Percentiles rank a stretch among this genome's conserved stretches.
Conservation (phyloP, 2,329 filamentous ascomycete species). For the Bipolaris cookei region DNA sequence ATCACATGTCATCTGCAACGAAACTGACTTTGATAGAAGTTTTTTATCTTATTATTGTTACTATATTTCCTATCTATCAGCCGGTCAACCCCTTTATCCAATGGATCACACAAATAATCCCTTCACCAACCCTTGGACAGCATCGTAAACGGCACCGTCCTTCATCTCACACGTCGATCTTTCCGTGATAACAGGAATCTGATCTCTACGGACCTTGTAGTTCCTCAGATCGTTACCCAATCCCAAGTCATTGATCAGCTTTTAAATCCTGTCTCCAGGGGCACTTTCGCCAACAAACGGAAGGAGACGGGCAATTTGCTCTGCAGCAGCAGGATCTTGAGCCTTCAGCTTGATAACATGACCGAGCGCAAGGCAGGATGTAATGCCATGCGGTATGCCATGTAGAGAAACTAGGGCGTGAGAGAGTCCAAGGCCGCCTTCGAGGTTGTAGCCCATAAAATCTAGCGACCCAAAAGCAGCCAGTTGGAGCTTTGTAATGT, state of each 20-base stretch:
- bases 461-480: slow-evolving; percentile 60
- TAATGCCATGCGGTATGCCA: slow-evolving; percentile 63
- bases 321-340: slow-evolving; percentile 52
- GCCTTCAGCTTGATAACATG: slow-evolving; percentile 63
- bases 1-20: too few species aligned
- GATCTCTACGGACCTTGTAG: slow-evolving; percentile 52
- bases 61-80: neutral
- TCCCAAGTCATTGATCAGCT: slow-evolving; percentile 53
- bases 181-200: slow-evolving; percentile 53
- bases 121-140: slow-evolving; percentile 53
- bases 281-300: slow-evolving; percentile 52
- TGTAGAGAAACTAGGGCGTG: slow-evolving; percentile 59
- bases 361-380: slow-evolving; percentile 61
- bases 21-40: too few species aligned
- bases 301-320: slow-evolving; percentile 54
- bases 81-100: neutral
- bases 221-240: slow-evolving; percentile 56
- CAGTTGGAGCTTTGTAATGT: slow-evolving; percentile 60
- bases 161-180: slow-evolving; percentile 53
- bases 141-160: slow-evolving; percentile 52
- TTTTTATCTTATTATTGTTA: neutral
- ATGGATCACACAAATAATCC: slow-evolving; percentile 44
- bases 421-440: slow-evolving; percentile 58
- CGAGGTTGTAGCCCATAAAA: slow-evolving; percentile 59
- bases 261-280: slow-evolving; percentile 52